Evolutionary conservation across 306 rosid species (phyloP), one percentile per base, ranked within the genome.

Genomic region (Oemleria cerasiformis): DNA sequence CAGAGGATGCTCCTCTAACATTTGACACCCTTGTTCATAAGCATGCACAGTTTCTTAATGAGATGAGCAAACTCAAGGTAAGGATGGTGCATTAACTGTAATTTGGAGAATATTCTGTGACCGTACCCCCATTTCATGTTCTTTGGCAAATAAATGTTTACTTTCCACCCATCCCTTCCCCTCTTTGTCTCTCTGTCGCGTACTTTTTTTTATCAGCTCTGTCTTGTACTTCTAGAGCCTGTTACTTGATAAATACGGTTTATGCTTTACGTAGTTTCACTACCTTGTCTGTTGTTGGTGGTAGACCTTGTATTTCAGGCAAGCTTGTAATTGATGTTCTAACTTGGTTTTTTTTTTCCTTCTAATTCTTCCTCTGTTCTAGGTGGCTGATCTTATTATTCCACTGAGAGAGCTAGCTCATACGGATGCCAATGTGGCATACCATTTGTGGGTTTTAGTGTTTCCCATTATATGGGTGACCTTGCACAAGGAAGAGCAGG

Each of bases 401-500:
- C 97, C 99, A 12, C 75, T 95, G 81, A 81, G 99, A 85, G 99
- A 95, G 87, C 80, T 95, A 72, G 99, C 99, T 70, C 96, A 95
- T 84, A 85, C 85, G 49, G 99, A 95, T 73, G 96, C 99, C 55
- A 95, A 95, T 89, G 97, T 95, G 21, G 97, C 99, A 16, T 95
- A 95, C 74, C 99, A 95, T 86, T 81, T 95, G 79, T 95, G 99
- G 99, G 99, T 95, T 70, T 79, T 95, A 84, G 99, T 95, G 38
- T 95, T 95, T 81, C 99, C 99, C 59, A 95, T 95, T 77, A 97
- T 92, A 62, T 95, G 99, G 99, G 96, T 91, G 54, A 95, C 96
- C 63, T 86, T 95, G 71, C 92, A 85, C 42, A 95, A 95, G 86
- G 99, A 95, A 43, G 99, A 95, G 80, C 99, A 95, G 76, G 90